Base-by-base conservation (phyloP, 2,329 filamentous ascomycete species). In the Exophiala spinifera region DNA sequence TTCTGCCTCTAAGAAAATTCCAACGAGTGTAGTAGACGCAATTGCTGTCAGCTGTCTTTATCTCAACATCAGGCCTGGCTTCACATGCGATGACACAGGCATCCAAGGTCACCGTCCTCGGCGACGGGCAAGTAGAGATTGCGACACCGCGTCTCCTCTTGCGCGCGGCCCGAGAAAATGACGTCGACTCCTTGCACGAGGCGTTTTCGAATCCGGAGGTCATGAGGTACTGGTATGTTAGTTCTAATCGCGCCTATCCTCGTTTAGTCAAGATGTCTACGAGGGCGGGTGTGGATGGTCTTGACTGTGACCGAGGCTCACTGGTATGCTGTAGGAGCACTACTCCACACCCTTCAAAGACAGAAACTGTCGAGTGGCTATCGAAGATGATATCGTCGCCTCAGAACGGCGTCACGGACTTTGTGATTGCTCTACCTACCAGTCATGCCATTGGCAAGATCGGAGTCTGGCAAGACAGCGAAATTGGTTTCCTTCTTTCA, bases 211-310 rank as follows among this genome's bases (percentile, higher is more conserved):
- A 62, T 36, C 46, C 58, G 2, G 51, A 61, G 45, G 58, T 59
- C 17, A 62, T 59, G 60, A 37, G 46, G 37, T 62, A 61, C 28
- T 60, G 57, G 60, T 62, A 50, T 19, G 53, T 51, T 31, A 10
- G 28, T 31, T 11, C 11, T 10, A 11, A 3, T 31, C 4, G 3
- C 7, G 4, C 10, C 11, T 31, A 3, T 31, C 28, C 11, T 31
- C 23, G 4, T 25, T 25, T 25, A 7, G 23, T 25, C 23, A 25
- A 25, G 7, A 7, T 25, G 4, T 7, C 23, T 4, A 25, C 23
- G 23, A 7, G 23, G 4, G 7, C 7, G 7, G 7, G 4, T 25
- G 3, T 7, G 23, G 11, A 11, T 31, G 28, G 11, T 7, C 11
- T n/a, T n/a, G n/a, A 10, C 28, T 31, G 6, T 31, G 23, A 31